Evolutionary conservation across 73 alveolate genomes (phyloP).

Genomic region (Loxodes magnus): DNA sequence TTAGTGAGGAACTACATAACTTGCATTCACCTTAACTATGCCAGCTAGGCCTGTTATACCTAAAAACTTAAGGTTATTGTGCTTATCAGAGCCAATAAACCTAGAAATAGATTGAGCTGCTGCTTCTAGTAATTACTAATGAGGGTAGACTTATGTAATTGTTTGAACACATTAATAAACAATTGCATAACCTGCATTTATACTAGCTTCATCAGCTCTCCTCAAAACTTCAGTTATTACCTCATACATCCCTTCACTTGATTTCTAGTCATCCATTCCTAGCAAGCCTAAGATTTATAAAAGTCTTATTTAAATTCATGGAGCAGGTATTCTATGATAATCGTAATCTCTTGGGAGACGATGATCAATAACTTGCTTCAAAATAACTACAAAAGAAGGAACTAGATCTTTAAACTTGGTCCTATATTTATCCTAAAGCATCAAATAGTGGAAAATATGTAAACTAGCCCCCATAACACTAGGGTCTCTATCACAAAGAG

Average conservation of each 20-base stretch:
- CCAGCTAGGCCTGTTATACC: conserved; percentile 61
- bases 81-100: background rate
- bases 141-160: conserved; percentile 82
- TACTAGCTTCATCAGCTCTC: conserved; percentile 96
- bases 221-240: conserved; percentile 68
- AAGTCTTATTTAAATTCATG: conserved; percentile 89
- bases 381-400: conserved; percentile 76
- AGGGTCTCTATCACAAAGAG: conserved; percentile 77
- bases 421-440: conserved; percentile 32
- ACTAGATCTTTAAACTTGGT: conserved; percentile 83
- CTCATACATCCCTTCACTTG: conserved; percentile 94
- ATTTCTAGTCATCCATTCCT: conserved; percentile 87
- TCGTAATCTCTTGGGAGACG: conserved; percentile 95
- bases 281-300: conserved; percentile 70
- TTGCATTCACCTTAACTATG: conserved; percentile 78
- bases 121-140: conserved; percentile 67
- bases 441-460: conserved; percentile 45
- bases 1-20: conserved; percentile 89
- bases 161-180: conserved; percentile 93
- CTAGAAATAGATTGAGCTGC: conserved; percentile 88
- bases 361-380: conserved; percentile 61
- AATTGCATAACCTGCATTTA: conserved; percentile 91
- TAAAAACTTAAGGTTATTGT: background rate
- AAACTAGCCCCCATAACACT: conserved; percentile 78
- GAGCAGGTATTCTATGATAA: conserved; percentile 98